Percentiles rank a stretch among this genome's conserved stretches.
Evolutionary conservation across 257 asterid species (phyloP).

Genomic region (Nemophila menziesii): DNA sequence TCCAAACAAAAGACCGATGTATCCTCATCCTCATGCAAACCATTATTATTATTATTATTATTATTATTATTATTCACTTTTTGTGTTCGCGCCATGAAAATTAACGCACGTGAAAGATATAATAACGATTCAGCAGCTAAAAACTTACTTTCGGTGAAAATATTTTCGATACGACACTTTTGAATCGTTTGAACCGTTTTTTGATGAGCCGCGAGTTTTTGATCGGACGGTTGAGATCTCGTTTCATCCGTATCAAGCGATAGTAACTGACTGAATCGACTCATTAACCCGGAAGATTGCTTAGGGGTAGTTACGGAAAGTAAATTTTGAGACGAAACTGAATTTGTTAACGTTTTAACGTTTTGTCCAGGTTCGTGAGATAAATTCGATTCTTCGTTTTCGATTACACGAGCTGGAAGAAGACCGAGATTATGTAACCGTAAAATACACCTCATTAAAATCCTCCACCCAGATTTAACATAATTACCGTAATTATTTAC

Average conservation of each 20-base stretch:
- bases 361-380: conserved; percentile 75
- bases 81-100: conserved; percentile 88
- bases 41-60: no score
- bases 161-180: conserved; percentile 85
- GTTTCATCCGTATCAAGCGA: conserved; percentile 93
- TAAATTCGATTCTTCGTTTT: conserved; percentile 76
- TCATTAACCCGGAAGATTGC: conserved; percentile 92
- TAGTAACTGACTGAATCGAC: conserved; percentile 87
- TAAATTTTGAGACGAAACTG: conserved; percentile 62
- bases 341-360: conserved; percentile 70
- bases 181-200: conserved; percentile 92
- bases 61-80: conserved; percentile 79
- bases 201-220: conserved; percentile 94
- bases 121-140: conserved; percentile 68
- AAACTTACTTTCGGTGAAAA: conserved; percentile 88
- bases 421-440: conserved; percentile 92
- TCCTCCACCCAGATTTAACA: conserved; percentile 91
- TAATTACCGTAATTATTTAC: conserved; percentile 90
- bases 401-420: conserved; percentile 94
- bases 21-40: conserved; percentile 87
- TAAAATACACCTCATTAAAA: conserved; percentile 75
- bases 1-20: conserved; percentile 95
- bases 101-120: conserved; percentile 87
- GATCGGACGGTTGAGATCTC: conserved; percentile 87
- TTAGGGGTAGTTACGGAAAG: conserved; percentile 80